Conservation (phyloP, 192 early-diverging fungal species). For the Gigaspora rosea region DNA sequence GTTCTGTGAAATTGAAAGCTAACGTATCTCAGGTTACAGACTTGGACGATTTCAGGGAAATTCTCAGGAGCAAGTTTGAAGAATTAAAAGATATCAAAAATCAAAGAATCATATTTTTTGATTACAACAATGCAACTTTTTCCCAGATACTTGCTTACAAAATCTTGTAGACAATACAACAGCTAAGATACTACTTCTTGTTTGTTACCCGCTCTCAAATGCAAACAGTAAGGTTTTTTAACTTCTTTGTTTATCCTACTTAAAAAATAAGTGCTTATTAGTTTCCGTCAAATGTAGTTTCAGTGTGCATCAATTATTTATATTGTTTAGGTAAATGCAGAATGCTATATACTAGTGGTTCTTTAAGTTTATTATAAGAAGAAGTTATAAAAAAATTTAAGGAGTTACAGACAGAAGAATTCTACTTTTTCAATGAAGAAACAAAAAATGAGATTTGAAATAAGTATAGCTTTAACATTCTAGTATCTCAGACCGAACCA, state of each 20-base stretch:
- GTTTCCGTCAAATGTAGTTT: slow-evolving; percentile 26
- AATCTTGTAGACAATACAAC: background rate
- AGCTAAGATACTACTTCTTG: background rate
- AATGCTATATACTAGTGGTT: slow-evolving; percentile 27
- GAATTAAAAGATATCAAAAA: background rate
- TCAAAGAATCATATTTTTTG: slow-evolving; percentile 13
- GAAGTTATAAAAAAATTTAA: background rate
- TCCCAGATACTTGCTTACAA: background rate
- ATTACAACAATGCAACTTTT: background rate
- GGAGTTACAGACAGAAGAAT: background rate
- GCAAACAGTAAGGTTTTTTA: slow-evolving; percentile 13
- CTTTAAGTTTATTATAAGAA: background rate
- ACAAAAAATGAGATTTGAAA: background rate
- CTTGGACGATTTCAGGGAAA: background rate
- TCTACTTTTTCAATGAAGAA: slow-evolving; percentile 19
- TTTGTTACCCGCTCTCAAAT: slow-evolving; percentile 17
- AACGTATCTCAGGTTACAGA: background rate
- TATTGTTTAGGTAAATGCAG: background rate
- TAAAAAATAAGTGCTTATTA: slow-evolving; percentile 30
- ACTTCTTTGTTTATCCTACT: slow-evolving; percentile 16
- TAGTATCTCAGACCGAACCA: slow-evolving; percentile 19
- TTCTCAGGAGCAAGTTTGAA: slow-evolving; percentile 8
- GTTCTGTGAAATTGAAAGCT: background rate
- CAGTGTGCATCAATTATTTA: background rate
- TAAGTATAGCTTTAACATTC: background rate